Percentiles rank a stretch among this genome's conserved stretches.
Conservation (phyloP, 23 red algal species). For the Gracilaria domingensis region DNA sequence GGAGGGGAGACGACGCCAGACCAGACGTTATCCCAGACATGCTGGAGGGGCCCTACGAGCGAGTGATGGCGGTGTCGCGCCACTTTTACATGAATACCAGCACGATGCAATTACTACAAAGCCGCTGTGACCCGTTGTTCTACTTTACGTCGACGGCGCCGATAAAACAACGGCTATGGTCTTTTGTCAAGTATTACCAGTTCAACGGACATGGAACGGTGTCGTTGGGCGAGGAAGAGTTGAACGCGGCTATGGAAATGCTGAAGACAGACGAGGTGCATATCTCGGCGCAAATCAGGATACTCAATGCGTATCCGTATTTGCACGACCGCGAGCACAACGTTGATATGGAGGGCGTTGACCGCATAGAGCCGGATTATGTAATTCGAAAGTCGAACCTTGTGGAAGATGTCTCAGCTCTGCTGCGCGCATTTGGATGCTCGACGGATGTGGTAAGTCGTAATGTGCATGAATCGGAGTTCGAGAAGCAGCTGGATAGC, state of each 20-base stretch:
- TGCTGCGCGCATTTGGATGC: constrained; percentile 35
- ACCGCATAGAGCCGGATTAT: constrained; percentile 40
- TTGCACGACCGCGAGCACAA: background rate
- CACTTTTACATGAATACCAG: constrained; percentile 35
- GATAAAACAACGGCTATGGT: constrained; percentile 47
- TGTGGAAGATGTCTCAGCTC: constrained; percentile 22
- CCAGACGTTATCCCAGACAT: constrained; percentile 4
- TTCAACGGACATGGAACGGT: background rate
- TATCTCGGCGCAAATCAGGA: background rate
- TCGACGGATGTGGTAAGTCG: background rate
- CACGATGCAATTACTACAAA: background rate
- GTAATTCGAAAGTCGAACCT: constrained; percentile 36
- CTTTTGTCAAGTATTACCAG: constrained; percentile 30
- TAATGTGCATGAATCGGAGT: constrained; percentile 13
- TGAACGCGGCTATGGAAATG: background rate
- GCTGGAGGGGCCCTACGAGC: constrained; percentile 4
- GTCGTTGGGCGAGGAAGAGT: background rate
- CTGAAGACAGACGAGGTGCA: background rate
- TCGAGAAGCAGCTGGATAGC: background rate
- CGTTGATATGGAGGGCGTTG: background rate
- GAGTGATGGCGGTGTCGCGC: constrained; percentile 26
- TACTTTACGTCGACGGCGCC: constrained; percentile 30
- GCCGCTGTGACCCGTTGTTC: constrained; percentile 2
- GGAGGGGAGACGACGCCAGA: background rate
- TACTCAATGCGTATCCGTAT: constrained; percentile 19